Evolutionary conservation across 2,329 filamentous ascomycete species (phyloP), one percentile per base, ranked within the genome.

Genomic region (Talaromyces marneffei): DNA sequence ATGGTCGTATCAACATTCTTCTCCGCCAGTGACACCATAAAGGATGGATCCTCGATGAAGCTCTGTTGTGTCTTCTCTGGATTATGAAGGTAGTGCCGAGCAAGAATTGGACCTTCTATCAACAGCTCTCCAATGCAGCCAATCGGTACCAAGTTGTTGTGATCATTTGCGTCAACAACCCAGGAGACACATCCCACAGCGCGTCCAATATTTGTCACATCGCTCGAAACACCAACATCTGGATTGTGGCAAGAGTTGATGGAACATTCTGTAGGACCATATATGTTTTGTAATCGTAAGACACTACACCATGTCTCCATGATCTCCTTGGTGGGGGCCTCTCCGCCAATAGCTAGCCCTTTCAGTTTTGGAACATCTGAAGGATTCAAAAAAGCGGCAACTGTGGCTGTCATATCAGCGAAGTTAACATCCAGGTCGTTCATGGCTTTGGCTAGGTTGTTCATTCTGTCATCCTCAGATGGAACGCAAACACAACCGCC

Each of bases 401-500:
- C 78, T 0, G 83, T 79, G 0, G 85, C 82, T 0, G 86, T 88
- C 71, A 88, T 79, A 64, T 84, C 83, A 0, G 79, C 81, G 75
- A 80, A 83, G 48, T 79, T 83, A 35, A 82, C 79, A 7, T 76
- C 71, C 76, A 84, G 81, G 0, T 74, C 69, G 2, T 78, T 77
- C 37, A 86, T 81, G 1, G 77, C 78, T 8, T 57, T 60, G 16
- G 57, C 57, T 8, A 63, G 18, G 14, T 57, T 60, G 20, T 59
- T 60, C 61, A 63, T 63, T 44, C 80, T 74, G 61, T 83, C 80
- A 3, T 77, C 68, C 0, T 80, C 73, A 0, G 80, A 79, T 0
- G 85, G 84, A 2, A 87, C 78, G 62, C 85, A 87, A 9, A 87
- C 77, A 48, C 83, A 86, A 0, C 83, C 85, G 3, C 85, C 85